Percentiles rank a stretch among this genome's conserved stretches.
Evolutionary conservation across 2,329 filamentous ascomycete genomes (phyloP).

Genomic region (Apiospora pterosperma): DNA sequence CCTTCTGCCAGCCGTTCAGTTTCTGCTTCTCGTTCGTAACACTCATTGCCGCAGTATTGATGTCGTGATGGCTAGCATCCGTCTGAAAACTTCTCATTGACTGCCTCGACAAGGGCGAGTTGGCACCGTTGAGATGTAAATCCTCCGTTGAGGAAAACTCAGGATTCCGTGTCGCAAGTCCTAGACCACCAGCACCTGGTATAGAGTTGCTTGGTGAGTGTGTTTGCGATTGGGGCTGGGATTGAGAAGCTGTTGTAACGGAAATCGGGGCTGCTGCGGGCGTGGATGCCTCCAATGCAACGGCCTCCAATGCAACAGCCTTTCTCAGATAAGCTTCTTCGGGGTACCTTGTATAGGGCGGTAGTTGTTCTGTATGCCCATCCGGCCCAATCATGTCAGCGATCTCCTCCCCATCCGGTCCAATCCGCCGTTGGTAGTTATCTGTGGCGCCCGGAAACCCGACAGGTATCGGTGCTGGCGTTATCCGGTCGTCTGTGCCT

Average conservation of each 20-base stretch:
- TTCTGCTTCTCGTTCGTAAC: slow-evolving; percentile 45
- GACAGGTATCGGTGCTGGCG: slow-evolving; percentile 53
- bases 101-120: slow-evolving; percentile 44
- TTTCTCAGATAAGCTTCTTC: slow-evolving; percentile 65
- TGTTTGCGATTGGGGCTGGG: slow-evolving; percentile 4
- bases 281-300: slow-evolving; percentile 9
- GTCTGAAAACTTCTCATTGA: slow-evolving; percentile 51
- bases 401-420: slow-evolving; percentile 80
- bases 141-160: slow-evolving; percentile 60
- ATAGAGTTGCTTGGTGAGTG: slow-evolving; percentile 27
- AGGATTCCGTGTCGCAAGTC: slow-evolving; percentile 57
- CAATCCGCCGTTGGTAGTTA: slow-evolving; percentile 68
- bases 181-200: slow-evolving; percentile 58
- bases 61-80: slow-evolving; percentile 49
- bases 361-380: slow-evolving; percentile 86
- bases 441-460: slow-evolving; percentile 69
- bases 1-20: slow-evolving; percentile 48
- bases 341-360: slow-evolving; percentile 87
- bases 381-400: slow-evolving; percentile 84
- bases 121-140: slow-evolving; percentile 29
- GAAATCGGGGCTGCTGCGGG: slow-evolving; percentile 3
- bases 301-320: slow-evolving; percentile 37
- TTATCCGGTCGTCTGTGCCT: slow-evolving; percentile 29
- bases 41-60: slow-evolving; percentile 42
- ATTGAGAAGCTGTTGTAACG: slow-evolving; percentile 10